Evolutionary conservation across 495 filamentous ascomycete genomes (phyloP), one percentile per base, ranked within the genome.

Genomic region (Penicillium malachiteum): DNA sequence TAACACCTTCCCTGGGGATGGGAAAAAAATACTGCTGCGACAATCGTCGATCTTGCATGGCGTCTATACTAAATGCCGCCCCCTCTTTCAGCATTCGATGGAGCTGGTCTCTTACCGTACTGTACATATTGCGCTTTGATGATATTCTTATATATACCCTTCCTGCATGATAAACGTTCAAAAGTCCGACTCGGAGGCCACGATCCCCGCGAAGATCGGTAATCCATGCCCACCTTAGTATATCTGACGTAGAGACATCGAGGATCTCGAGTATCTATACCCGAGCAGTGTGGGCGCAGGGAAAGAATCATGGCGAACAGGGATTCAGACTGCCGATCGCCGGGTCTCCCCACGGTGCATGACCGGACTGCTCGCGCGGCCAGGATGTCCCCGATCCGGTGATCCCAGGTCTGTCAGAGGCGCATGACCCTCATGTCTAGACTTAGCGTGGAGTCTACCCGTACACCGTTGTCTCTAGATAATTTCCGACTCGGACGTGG

Each of bases 391-490:
- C 56, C 45, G 46, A 58, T 52, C 63, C 41, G 57, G 52, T 64
- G 60, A 64, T 61, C 57, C n/a, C 6, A 35, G 14, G 32, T 18
- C 33, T 35, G 33, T 33, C 35, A 13, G 43, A 40, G 18, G 57
- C 63, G 63, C 63, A 66, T 66, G 63, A 66, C 63, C 63, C 14
- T n/a, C 14, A 18, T 41, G 11, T 32, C 43, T 26, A 46, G 34
- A 37, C 5, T 46, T 48, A 33, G 39, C 26, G 38, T n/a, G 39
- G n/a, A 17, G 21, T 26, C 21, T 26, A 26, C 21, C 21, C 21
- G 21, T n/a, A 26, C 21, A 26, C 21, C 21, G 21, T 26, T 26
- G 21, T 2, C 21, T 26, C 21, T 26, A 26, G 21, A 26, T 26
- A 26, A 26, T 26, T 26, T 26, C 21, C 21, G 21, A 26, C 21